A percentile compares a stretch with the other conserved stretches of the same genome.
Evolutionary conservation across 345 rosid genomes (phyloP).

Genomic region (Psidium friedrichsthalianum): DNA sequence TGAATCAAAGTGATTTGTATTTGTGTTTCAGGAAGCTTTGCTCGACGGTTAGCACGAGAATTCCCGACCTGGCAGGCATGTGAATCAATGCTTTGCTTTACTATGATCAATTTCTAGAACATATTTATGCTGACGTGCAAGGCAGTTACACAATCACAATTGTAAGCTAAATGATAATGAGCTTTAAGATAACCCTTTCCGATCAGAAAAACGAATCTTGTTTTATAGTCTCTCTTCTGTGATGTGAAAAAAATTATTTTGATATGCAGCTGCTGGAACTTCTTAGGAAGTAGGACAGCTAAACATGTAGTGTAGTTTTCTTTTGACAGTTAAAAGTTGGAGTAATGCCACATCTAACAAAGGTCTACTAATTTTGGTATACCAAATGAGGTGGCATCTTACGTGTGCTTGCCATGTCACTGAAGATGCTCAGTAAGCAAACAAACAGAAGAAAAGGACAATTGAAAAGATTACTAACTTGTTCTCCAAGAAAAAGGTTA

Average conservation of each 20-base stretch:
- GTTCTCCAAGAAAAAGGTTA: background rate
- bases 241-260: background rate
- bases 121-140: background rate
- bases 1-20: background rate
- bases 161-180: background rate
- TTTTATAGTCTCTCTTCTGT: background rate
- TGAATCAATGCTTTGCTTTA: background rate
- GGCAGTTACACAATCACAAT: background rate
- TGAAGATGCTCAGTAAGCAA: background rate
- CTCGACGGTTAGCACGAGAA: slow-evolving; percentile 68
- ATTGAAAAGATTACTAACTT: background rate
- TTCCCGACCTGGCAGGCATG: slow-evolving; percentile 93
- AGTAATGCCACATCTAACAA: background rate
- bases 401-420: background rate
- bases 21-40: slow-evolving; percentile 61
- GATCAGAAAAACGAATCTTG: background rate
- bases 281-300: background rate
- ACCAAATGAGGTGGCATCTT: background rate
- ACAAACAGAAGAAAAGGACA: background rate
- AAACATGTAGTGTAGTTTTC: background rate
- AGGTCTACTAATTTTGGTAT: background rate
- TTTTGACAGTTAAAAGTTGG: background rate
- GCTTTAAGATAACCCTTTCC: background rate
- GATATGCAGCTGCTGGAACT: background rate
- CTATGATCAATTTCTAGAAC: background rate